These are phyloP conservation scores for Populus alba DNA, from an alignment of 345 rosid species.

Conservation along the genomic window DNA sequence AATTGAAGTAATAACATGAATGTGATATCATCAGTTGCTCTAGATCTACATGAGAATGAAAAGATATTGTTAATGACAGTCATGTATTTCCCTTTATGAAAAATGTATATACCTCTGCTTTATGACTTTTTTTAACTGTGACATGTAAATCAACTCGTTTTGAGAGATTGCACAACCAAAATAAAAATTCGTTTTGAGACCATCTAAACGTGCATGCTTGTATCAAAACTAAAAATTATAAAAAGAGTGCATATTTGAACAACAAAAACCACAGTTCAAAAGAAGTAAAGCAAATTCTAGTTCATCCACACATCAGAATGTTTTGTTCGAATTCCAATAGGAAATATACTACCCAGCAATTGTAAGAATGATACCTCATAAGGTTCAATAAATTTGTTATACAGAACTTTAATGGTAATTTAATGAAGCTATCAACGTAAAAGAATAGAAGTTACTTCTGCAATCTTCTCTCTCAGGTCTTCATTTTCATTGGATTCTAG, in stretches of 20 bases:
- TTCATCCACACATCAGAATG: not conserved
- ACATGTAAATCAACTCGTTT: too few relatives aligned
- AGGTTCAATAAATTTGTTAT: not conserved
- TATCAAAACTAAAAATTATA: too few relatives aligned
- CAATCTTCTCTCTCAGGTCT: conserved; percentile 75
- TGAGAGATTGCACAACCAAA: too few relatives aligned
- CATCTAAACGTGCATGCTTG: too few relatives aligned
- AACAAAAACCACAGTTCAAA: not conserved
- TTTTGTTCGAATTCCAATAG: not conserved
- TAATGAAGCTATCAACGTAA: conserved; percentile 4
- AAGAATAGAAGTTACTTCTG: conserved; percentile 54
- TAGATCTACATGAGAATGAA: too few relatives aligned
- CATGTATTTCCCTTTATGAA: too few relatives aligned
- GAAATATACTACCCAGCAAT: not conserved
- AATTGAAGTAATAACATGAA: too few relatives aligned
- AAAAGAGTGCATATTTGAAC: not conserved
- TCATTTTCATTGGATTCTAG: conserved; percentile 55
- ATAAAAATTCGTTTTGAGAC: too few relatives aligned
- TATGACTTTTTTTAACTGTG: too few relatives aligned
- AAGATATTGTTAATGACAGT: too few relatives aligned
- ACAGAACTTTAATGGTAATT: not conserved
- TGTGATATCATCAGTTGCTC: too few relatives aligned
- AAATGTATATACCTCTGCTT: too few relatives aligned
- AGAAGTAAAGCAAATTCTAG: not conserved
- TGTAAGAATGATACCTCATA: not conserved